Base-by-base conservation (phyloP, 129 eudicot species). In the Helianthus annuus region DNA sequence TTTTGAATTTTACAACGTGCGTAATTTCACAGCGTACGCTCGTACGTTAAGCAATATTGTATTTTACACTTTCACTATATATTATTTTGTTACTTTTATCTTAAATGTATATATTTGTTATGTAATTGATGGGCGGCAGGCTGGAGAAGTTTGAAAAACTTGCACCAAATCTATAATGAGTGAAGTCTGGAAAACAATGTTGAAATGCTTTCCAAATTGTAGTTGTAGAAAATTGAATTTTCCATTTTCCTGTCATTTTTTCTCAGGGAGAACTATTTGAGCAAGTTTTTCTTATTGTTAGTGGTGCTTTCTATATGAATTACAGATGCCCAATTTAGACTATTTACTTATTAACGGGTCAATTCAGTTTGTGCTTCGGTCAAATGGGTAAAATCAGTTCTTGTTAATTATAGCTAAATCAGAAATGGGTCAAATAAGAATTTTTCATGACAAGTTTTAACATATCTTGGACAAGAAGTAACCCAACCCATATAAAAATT, bases 71-170 rank as follows among this genome's bases (percentile, higher is more conserved):
- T 19, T 19, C 22, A 32, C 2, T 32, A 32, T 32, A 3, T 32
- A 0, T 32, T 32, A 32, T 32, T 32, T 32, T 32, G 36, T 32
- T 32, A 32, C 4, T 32, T 32, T 32, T 32, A 32, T 42, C 2
- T 0, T 42, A 42, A 42, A 1, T 6, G 83, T 87, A 32, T 64
- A 74, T n/a, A 76, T 81, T 59, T 42, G 10, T 42, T 42, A 42
- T 6, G 7, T 42, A 42, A 42, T 42, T 7, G 46, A 42, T 42
- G 46, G 45, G 46, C 46, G 46, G 46, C 46, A 42, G 46, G 46
- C 10, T 42, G 46, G 46, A 42, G 46, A 42, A 42, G 46, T 42
- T 42, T 42, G 46, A 42, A 42, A 40, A 42, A 42, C 46, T 42
- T 42, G 46, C 10, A 42, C 10, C 46, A 42, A 42, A 42, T 42